phyloP scores from a whole-genome alignment of 1,139 yeast genomes.

The Nadsonia commutata region DNA sequence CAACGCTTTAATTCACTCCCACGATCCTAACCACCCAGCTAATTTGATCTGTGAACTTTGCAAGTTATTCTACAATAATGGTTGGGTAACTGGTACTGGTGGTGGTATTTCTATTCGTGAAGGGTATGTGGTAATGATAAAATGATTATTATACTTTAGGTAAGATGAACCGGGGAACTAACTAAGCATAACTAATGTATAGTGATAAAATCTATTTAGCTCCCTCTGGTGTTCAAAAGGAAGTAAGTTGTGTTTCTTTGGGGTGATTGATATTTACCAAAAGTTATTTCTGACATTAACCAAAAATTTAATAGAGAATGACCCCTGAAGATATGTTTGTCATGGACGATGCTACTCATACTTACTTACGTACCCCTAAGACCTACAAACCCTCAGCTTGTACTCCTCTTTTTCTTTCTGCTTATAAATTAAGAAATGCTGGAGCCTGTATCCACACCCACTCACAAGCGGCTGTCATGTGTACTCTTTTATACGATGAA shows the following conservation, averaged over 20 bases:
- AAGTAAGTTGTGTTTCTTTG: conserved; percentile 20
- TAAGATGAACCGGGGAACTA: neutral
- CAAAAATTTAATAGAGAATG: conserved; percentile 30
- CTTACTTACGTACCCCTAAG: conserved; percentile 47
- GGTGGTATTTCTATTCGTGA: conserved; percentile 82
- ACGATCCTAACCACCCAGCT: conserved; percentile 65
- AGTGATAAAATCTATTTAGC: conserved; percentile 53
- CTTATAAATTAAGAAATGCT: conserved; percentile 57
- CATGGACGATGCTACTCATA: conserved; percentile 40
- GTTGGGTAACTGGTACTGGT: conserved; percentile 95
- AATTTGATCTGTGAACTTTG: conserved; percentile 75
- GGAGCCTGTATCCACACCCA: conserved; percentile 96
- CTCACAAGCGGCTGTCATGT: conserved; percentile 75
- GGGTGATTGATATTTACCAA: too few species aligned
- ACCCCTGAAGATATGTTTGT: conserved; percentile 73
- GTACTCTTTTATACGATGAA: conserved; percentile 51
- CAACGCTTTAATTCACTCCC: conserved; percentile 28
- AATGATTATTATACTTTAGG: conserved; percentile 12
- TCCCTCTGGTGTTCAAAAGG: conserved; percentile 94
- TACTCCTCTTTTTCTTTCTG: conserved; percentile 73
- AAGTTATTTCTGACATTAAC: too few species aligned
- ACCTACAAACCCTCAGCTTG: conserved; percentile 80
- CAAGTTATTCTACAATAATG: conserved; percentile 56
- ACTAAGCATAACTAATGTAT: neutral
- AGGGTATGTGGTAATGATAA: conserved; percentile 13